Base-by-base conservation (phyloP, 768 basidiomycete genomes). In the Leccinum longicurvipes region DNA sequence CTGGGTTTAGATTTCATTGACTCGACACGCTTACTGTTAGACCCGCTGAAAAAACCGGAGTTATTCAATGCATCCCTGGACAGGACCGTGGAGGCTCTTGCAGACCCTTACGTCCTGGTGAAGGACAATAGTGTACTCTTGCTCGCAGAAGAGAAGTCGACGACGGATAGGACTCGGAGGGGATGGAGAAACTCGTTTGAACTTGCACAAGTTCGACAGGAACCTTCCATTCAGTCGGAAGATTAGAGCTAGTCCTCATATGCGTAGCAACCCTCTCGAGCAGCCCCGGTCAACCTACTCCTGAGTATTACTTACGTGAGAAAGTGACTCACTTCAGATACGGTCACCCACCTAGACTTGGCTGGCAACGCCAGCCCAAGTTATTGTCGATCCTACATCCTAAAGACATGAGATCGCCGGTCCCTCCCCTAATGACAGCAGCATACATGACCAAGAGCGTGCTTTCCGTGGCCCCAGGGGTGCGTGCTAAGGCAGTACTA, bases 11-110 rank as follows among this genome's bases (percentile, higher is more conserved):
- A 60, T 41, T 60, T 60, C 21, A 39, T 48, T 10, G 12, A 60
- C 45, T n/a, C 54, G 14, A 53, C 58, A 6, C 46, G 58, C 14
- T 28, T 60, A 23, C 53, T 63, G 12, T 24, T 63, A 50, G 46
- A 60, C 9, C 47, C 56, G n/a, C 9, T 63, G 49, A 55, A 34
- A 49, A 50, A 55, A 12, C 27, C 57, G 3, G 54, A 55, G 4
- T 34, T 59, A 9, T 63, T 62, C 50, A 51, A 63, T 12, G 49
- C 53, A 1, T 42, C 57, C 17, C 8, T 58, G 31, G 6, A 9
- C 0, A 44, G 31, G 21, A 58, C 53, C 2, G 8, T 62, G n/a
- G 39, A 47, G 6, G 25, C 41, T 7, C 48, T 47, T 11, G 50
- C 10, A 23, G 34, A 58, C 31, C 57, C 50, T 9, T 55, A 50